Conservation (phyloP, 768 basidiomycete genomes). For the Naematelia encephala region DNA sequence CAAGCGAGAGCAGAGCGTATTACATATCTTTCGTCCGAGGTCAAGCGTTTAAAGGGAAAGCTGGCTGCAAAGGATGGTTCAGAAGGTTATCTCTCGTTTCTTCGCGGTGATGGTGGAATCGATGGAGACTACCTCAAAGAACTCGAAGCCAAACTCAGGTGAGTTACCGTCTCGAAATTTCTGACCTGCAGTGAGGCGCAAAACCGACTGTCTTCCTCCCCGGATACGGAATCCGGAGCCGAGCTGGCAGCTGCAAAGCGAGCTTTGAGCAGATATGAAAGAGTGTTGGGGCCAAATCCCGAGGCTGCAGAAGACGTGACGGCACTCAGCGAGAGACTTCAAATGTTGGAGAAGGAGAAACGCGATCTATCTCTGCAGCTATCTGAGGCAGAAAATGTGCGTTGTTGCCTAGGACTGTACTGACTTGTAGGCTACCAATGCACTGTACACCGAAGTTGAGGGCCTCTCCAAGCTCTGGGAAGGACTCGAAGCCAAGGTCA, state of each 20-base stretch:
- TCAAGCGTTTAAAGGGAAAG: slow-evolving; percentile 66
- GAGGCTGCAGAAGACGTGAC: slow-evolving; percentile 58
- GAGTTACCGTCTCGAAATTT: background rate
- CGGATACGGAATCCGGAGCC: slow-evolving; percentile 7
- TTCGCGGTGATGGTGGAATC: slow-evolving; percentile 58
- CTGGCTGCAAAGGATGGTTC: slow-evolving; percentile 72
- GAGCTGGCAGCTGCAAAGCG: slow-evolving; percentile 21
- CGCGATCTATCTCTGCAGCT: slow-evolving; percentile 62
- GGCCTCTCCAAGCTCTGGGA: slow-evolving; percentile 85
- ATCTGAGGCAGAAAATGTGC: slow-evolving; percentile 64
- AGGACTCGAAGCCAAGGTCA: slow-evolving; percentile 69
- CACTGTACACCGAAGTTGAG: slow-evolving; percentile 79
- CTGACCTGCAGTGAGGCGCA: background rate
- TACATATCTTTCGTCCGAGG: slow-evolving; percentile 65
- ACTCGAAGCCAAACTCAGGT: slow-evolving; percentile 59
- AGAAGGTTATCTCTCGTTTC: slow-evolving; percentile 68
- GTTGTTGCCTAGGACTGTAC: slow-evolving; percentile 27
- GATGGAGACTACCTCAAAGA: slow-evolving; percentile 55
- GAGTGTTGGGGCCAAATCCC: slow-evolving; percentile 60
- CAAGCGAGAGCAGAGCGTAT: slow-evolving; percentile 71
- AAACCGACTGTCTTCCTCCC: background rate
- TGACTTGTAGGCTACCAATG: slow-evolving; percentile 62
- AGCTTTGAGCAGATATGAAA: slow-evolving; percentile 56
- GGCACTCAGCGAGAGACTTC: slow-evolving; percentile 59
- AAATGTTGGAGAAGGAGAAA: slow-evolving; percentile 67